Evolutionary conservation across 225 moss, liverwort and hornwort genomes (phyloP).

Genomic region (Takakia lepidozioides): DNA sequence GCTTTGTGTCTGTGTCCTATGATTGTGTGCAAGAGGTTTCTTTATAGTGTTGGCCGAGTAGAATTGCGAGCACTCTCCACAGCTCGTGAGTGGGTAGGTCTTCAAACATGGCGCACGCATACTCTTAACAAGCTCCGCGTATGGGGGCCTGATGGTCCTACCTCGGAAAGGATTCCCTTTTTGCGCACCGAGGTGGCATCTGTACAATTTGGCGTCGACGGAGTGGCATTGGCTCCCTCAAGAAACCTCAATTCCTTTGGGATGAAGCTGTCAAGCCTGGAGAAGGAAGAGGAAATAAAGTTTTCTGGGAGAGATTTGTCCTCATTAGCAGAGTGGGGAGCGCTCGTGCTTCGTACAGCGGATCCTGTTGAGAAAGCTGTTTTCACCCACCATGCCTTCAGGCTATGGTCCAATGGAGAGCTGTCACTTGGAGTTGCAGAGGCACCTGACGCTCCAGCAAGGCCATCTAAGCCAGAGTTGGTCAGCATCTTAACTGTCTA

Average conservation of each 20-base stretch:
- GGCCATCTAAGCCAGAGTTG: conserved; percentile 71
- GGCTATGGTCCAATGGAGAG: conserved; percentile 55
- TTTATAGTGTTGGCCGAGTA: too few relatives aligned
- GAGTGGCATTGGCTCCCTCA: conserved; percentile 8
- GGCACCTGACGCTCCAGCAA: conserved; percentile 67
- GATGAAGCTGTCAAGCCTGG: conserved; percentile 25
- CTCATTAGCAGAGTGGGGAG: conserved; percentile 86
- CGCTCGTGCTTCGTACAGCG: conserved; percentile 48
- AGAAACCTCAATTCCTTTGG: too few relatives aligned
- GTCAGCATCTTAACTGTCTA: conserved; percentile 19
- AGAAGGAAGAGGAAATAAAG: conserved; percentile 11
- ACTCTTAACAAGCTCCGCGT: conserved; percentile 59
- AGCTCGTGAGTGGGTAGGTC: conserved; percentile 71
- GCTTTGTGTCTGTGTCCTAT: too few relatives aligned
- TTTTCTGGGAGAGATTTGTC: conserved; percentile 1
- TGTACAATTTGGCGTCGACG: neutral
- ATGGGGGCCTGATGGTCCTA: conserved; percentile 62
- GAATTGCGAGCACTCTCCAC: too few relatives aligned
- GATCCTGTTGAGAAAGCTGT: conserved; percentile 74
- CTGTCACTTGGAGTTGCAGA: conserved; percentile 52
- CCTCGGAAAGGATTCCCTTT: conserved; percentile 15
- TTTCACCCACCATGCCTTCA: conserved; percentile 74
- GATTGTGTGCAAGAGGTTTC: too few relatives aligned
- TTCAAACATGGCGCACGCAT: conserved; percentile 59
- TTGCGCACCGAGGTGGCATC: neutral